phyloP scores from a whole-genome alignment of 2,329 filamentous ascomycete genomes.

The Cadophora luteo-olivacea region DNA sequence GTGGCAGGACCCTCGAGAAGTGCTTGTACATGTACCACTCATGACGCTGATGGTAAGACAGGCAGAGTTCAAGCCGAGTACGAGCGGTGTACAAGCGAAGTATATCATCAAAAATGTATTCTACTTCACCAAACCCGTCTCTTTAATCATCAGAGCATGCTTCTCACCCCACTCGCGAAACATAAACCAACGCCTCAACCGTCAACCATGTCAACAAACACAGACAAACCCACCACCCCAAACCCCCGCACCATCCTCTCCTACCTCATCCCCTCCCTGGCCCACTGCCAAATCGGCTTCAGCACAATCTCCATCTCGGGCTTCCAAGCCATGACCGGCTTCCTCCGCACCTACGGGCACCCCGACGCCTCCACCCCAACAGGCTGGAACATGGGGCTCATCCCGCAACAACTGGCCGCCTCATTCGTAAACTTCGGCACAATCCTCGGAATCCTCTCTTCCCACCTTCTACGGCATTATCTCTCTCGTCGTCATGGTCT shows the following conservation, averaged over 20 bases:
- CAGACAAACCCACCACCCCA: neutral
- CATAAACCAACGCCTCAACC: neutral
- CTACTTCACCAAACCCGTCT: too few relatives aligned
- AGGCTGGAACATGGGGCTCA: constrained; percentile 13
- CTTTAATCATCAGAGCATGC: neutral
- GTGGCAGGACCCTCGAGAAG: neutral
- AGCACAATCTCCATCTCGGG: constrained; percentile 16
- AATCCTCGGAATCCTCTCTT: neutral
- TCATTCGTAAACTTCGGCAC: constrained; percentile 11
- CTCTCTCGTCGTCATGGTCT: neutral
- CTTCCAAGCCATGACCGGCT: constrained; percentile 19
- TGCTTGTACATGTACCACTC: neutral
- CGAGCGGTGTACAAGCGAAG: neutral
- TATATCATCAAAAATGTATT: neutral
- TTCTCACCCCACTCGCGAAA: neutral
- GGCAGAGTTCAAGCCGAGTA: neutral
- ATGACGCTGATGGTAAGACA: neutral
- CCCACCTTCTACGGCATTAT: neutral
- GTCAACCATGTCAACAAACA: too few relatives aligned
- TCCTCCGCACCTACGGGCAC: constrained; percentile 10
- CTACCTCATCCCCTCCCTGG: constrained; percentile 10
- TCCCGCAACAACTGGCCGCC: constrained; percentile 15
- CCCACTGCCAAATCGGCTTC: constrained; percentile 11
- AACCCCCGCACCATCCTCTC: neutral
- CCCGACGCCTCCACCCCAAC: neutral